Percentiles rank a stretch among this genome's conserved stretches.
phyloP scores from a whole-genome alignment of 2,329 filamentous ascomycete species.

The Juglanconis oblonga region DNA sequence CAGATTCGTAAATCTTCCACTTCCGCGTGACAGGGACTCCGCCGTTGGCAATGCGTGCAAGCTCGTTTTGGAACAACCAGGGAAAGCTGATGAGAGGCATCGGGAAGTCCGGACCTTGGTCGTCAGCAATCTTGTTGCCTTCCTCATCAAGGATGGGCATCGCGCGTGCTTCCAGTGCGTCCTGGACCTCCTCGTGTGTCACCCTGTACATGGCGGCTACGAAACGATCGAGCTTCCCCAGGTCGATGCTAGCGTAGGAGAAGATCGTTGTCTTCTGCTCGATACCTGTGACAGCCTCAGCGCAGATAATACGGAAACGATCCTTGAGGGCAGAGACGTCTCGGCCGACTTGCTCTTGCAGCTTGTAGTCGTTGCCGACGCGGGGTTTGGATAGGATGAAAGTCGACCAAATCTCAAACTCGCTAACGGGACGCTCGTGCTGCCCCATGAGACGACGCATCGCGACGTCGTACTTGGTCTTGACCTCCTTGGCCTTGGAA shows the following conservation, averaged over 20 bases:
- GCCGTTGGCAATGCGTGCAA: slow-evolving; percentile 65
- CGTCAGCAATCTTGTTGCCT: slow-evolving; percentile 31
- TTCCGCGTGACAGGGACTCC: background rate
- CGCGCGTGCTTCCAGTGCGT: slow-evolving; percentile 48
- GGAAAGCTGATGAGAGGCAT: slow-evolving; percentile 91
- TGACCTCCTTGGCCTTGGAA: slow-evolving; percentile 62
- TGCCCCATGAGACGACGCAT: slow-evolving; percentile 82
- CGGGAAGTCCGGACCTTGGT: slow-evolving; percentile 26
- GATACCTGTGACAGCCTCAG: slow-evolving; percentile 48
- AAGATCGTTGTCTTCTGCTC: background rate
- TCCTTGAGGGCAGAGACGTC: slow-evolving; percentile 66
- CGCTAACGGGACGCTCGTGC: slow-evolving; percentile 69
- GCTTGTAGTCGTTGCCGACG: slow-evolving; percentile 76
- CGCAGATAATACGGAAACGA: slow-evolving; percentile 65
- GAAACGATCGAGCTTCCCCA: slow-evolving; percentile 63
- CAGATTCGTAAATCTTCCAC: background rate
- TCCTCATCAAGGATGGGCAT: slow-evolving; percentile 14
- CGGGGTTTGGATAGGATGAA: slow-evolving; percentile 76
- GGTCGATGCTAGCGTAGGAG: slow-evolving; percentile 49
- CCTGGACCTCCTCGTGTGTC: slow-evolving; percentile 67
- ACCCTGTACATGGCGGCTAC: slow-evolving; percentile 86
- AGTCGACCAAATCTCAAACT: slow-evolving; percentile 89
- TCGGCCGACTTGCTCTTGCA: slow-evolving; percentile 76
- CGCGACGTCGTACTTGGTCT: slow-evolving; percentile 72
- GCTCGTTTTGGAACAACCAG: slow-evolving; percentile 77